Percentiles rank a stretch among this genome's conserved stretches.
Conservation (phyloP, 768 basidiomycete genomes). For the Tricholoma bakamatsutake region DNA sequence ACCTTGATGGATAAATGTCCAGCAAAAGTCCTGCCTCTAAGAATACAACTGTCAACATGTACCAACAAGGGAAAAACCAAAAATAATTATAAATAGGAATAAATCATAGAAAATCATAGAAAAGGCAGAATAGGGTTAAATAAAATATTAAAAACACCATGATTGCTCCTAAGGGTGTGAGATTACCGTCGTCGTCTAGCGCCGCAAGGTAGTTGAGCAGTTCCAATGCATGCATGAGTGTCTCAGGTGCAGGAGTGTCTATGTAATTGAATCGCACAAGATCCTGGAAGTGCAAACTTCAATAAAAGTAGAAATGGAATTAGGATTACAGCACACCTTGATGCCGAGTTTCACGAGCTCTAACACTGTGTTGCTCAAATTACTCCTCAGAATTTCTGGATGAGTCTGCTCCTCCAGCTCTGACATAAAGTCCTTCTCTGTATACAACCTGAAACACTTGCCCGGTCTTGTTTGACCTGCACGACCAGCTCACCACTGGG, state of each 20-base stretch:
- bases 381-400: constrained; percentile 92
- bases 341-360: constrained; percentile 94
- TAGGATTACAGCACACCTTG: constrained; percentile 42
- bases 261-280: constrained; percentile 85
- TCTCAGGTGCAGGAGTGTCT: constrained; percentile 93
- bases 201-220: constrained; percentile 89
- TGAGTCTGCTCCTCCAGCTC: constrained; percentile 97
- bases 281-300: constrained; percentile 41
- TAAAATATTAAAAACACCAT: too few relatives aligned
- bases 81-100: too few relatives aligned
- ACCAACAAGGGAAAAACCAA: too few relatives aligned
- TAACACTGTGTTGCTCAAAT: constrained; percentile 88
- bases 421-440: constrained; percentile 93
- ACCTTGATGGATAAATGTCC: too few relatives aligned
- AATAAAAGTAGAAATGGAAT: background rate
- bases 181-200: constrained; percentile 87
- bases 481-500: constrained; percentile 93
- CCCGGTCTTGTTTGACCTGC: constrained; percentile 95
- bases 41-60: too few relatives aligned
- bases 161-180: constrained; percentile 79
- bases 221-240: constrained; percentile 94
- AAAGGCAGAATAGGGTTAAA: too few relatives aligned
- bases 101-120: too few relatives aligned
- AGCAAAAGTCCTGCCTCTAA: too few relatives aligned
- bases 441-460: constrained; percentile 96